phyloP scores from a whole-genome alignment of 2,329 filamentous ascomycete genomes.

The Nigrograna mackinnonii region DNA sequence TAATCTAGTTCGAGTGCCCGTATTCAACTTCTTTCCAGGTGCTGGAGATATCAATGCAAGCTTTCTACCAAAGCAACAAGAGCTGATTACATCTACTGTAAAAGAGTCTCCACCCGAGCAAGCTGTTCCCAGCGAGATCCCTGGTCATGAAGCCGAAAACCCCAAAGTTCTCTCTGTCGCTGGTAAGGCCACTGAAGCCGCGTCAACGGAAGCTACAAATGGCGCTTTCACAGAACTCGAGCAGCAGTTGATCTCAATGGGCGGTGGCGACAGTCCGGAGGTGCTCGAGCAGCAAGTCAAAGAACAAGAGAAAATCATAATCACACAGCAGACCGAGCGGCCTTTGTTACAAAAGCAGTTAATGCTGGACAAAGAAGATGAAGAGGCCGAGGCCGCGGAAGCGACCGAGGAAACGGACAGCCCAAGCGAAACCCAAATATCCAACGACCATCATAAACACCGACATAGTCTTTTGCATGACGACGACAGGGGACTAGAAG shows the following conservation, averaged over 20 bases:
- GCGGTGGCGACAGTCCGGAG: slow-evolving; percentile 68
- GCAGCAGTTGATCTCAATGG: slow-evolving; percentile 76
- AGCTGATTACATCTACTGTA: slow-evolving; percentile 29
- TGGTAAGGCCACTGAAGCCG: slow-evolving; percentile 23
- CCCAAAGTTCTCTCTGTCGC: slow-evolving; percentile 18
- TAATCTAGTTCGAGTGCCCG: slow-evolving; percentile 91
- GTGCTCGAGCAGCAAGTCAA: slow-evolving; percentile 75
- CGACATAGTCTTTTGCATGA: slow-evolving; percentile 83
- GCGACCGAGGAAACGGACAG: slow-evolving; percentile 56
- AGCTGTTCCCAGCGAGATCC: slow-evolving; percentile 16
- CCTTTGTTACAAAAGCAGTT: slow-evolving; percentile 93
- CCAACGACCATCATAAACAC: slow-evolving; percentile 44
- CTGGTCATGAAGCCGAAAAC: slow-evolving; percentile 16
- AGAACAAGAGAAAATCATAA: slow-evolving; percentile 84
- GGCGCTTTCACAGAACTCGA: slow-evolving; percentile 66
- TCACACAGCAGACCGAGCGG: slow-evolving; percentile 85
- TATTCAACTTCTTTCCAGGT: slow-evolving; percentile 97
- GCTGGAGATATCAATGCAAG: slow-evolving; percentile 99
- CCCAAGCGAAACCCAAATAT: slow-evolving; percentile 40
- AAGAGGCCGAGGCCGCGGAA: slow-evolving; percentile 54
- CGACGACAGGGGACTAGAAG: slow-evolving; percentile 79
- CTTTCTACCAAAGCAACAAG: slow-evolving; percentile 78
- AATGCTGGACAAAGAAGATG: slow-evolving; percentile 82
- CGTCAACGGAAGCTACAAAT: slow-evolving; percentile 29
- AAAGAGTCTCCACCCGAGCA: slow-evolving; percentile 9